Evolutionary conservation across 257 asterid genomes (phyloP), one percentile per base, ranked within the genome.

Genomic region (Ophiorrhiza pumila): DNA sequence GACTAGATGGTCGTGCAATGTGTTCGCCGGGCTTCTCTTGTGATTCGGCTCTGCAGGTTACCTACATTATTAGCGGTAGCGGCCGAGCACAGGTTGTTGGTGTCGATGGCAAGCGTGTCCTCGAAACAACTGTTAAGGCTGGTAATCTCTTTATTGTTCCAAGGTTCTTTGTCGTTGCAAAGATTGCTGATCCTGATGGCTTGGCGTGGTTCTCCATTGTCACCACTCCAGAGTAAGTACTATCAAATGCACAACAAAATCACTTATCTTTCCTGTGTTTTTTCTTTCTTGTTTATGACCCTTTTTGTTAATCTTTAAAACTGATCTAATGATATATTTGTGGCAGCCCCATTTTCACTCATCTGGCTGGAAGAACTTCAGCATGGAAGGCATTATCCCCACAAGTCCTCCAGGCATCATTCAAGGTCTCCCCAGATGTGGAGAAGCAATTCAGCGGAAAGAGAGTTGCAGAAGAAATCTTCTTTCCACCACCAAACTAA

Each of bases 1-100:
- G 93, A 77, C 79, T 93, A 20, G 62, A 82, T 9, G 98, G 96
- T 29, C 80, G 73, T 45, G 92, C 98, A 4, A 91, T 91, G 97
- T 93, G 97, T 67, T 91, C 97, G 46, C 98, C 98, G 0, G 97
- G 97, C 23, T 91, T 93, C 82, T 89, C 98, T 0, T 88, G 96
- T 60, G 97, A 93, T 79, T 90, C 95, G 1, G 98, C 98, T 18
- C 68, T 87, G 73, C 98, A 90, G 85, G 98, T 93, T 18, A 93
- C 98, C 7, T 89, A 88, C 80, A 82, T 93, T 74, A 95, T 88
- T 2, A 75, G 92, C 75, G 98, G 97, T 9, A 86, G 95, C n/a
- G 96, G 97, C 57, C 87, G 96, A 32, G 95, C 71, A 34, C 94
- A 91, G 79, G 90, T 91, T 10, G 97, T 93, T 2, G 97, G 97